Conservation (phyloP, 75 land plant species). For the Pinus tabuliformis region DNA sequence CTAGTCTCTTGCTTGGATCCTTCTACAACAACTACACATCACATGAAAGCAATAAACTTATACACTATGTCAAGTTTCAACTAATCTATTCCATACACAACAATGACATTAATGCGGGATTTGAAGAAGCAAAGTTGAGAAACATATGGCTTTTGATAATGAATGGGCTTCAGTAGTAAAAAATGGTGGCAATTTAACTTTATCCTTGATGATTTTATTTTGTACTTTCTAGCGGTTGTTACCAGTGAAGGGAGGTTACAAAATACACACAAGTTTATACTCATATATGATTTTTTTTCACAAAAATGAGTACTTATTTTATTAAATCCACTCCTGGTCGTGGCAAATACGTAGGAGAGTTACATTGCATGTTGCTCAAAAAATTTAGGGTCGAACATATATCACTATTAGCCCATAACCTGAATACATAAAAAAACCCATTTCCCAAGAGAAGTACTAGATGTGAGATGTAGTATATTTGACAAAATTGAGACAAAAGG, state of each 20-base stretch:
- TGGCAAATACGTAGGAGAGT: too few species aligned
- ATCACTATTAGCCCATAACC: too few species aligned
- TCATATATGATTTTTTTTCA: too few species aligned
- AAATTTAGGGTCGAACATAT: too few species aligned
- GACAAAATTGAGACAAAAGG: too few species aligned
- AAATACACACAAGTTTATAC: neutral
- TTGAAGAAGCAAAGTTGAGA: neutral
- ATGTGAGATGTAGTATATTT: too few species aligned
- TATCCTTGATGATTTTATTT: constrained; percentile 85
- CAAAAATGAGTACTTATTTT: too few species aligned
- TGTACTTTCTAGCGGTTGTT: constrained; percentile 69
- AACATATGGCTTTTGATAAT: constrained; percentile 74
- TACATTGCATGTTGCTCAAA: too few species aligned
- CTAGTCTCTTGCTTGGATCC: constrained; percentile 78
- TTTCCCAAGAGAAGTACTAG: too few species aligned
- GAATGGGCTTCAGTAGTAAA: constrained; percentile 84
- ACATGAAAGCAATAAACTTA: neutral
- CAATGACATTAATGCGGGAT: too few species aligned
- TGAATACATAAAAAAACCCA: too few species aligned
- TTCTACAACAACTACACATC: constrained; percentile 69
- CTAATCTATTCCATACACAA: neutral
- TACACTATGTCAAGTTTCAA: neutral
- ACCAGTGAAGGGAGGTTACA: constrained; percentile 83
- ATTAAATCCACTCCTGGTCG: too few species aligned
- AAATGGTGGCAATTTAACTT: constrained; percentile 75